These are phyloP conservation scores for Penicillium sp. DNA, from an alignment of 2,329 filamentous ascomycete genomes.

Conservation along the genomic window DNA sequence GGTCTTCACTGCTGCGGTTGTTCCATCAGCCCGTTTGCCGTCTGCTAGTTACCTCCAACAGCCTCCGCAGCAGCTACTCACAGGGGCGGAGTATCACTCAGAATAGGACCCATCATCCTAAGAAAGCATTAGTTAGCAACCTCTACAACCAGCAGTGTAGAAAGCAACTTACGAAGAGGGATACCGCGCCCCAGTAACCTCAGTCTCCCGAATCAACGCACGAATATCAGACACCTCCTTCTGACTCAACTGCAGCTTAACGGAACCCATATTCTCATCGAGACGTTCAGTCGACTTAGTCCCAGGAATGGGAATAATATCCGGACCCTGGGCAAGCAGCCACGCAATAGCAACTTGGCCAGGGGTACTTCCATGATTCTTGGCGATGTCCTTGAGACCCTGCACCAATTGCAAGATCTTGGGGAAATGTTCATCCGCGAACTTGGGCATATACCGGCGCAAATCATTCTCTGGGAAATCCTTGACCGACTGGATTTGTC, in stretches of 20 bases:
- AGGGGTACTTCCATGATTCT: constrained; percentile 53
- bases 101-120: constrained; percentile 5
- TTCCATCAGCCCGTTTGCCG: too few relatives aligned
- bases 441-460: constrained; percentile 48
- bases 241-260: constrained; percentile 8
- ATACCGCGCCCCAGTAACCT: neutral
- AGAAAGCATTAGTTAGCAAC: neutral
- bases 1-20: too few relatives aligned
- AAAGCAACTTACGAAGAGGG: neutral
- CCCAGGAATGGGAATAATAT: constrained; percentile 30
- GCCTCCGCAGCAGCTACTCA: neutral
- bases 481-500: constrained; percentile 40
- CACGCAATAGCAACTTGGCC: constrained; percentile 61
- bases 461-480: constrained; percentile 50
- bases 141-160: neutral
- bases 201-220: constrained; percentile 6
- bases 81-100: constrained; percentile 4
- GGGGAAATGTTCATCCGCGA: constrained; percentile 49
- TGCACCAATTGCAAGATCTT: constrained; percentile 54
- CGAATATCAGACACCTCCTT: constrained; percentile 15
- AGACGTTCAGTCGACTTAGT: constrained; percentile 19
- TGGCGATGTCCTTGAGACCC: constrained; percentile 47
- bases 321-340: constrained; percentile 54
- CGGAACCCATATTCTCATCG: constrained; percentile 12
- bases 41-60: too few relatives aligned